Conservation (phyloP, 768 basidiomycete genomes). For the Trametes cinnabarina region DNA sequence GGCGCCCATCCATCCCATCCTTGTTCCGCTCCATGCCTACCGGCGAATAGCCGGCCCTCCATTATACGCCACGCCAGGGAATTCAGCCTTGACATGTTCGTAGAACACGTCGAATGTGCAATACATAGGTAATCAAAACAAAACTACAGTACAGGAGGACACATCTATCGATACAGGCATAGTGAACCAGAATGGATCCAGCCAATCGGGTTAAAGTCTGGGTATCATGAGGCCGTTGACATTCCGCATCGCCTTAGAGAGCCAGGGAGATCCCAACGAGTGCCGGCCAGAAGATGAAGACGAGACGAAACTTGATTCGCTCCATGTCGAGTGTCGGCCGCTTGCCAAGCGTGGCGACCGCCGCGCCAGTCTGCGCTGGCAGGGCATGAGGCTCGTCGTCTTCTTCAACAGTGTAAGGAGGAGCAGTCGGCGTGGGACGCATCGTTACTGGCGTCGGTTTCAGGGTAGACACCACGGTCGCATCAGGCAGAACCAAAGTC, state of each 20-base stretch:
- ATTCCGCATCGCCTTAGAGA: conserved; percentile 30
- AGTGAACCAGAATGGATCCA: neutral
- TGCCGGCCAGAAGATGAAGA: conserved; percentile 56
- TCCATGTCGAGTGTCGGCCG: conserved; percentile 23
- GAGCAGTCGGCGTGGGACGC: neutral
- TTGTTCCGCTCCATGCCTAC: neutral
- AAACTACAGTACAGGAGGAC: neutral
- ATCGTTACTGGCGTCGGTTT: conserved; percentile 5
- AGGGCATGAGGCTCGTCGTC: neutral
- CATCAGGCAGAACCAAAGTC: conserved; percentile 11
- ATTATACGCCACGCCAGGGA: no score
- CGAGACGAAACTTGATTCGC: conserved; percentile 41
- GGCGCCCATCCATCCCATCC: neutral
- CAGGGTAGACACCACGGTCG: conserved; percentile 11
- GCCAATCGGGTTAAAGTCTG: neutral
- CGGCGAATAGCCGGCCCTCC: neutral
- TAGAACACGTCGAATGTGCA: neutral
- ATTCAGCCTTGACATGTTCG: neutral
- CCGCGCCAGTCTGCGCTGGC: conserved; percentile 4
- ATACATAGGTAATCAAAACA: neutral
- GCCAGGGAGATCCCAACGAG: conserved; percentile 57
- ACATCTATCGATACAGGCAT: neutral
- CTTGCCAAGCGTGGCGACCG: conserved; percentile 1
- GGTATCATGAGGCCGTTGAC: neutral
- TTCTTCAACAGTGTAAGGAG: neutral